Evolutionary conservation across 768 basidiomycete genomes (phyloP), one percentile per base, ranked within the genome.

Genomic region (Leccinum uliginosum): DNA sequence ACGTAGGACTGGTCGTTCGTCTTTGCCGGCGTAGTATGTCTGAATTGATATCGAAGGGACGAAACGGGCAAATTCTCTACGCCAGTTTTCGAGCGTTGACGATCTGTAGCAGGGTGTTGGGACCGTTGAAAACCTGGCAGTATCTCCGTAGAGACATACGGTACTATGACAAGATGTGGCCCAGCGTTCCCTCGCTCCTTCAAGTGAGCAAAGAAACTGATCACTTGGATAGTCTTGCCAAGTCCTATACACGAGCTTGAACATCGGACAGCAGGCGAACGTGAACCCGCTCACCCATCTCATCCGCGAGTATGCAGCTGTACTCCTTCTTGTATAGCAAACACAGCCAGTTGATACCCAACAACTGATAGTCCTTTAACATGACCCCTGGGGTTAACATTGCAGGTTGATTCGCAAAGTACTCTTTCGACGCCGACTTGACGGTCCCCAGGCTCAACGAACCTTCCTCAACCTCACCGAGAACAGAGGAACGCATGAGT

Each of bases 211-310:
- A 98, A 83, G 76, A 99, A 97, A 54, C 94, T 90, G 70, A 99
- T 99, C 54, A 99, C 97, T 75, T 99, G 97, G 38, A 96, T 90
- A 2, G 97, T 99, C 79, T 99, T 99, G 26, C 97, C 97, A 61
- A 99, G 85, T 66, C 96, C 96, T 97, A 53, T 15, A 48, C 27
- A 29, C 29, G 24, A 5, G 2, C 30, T 27, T 50, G 51, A 54
- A 53, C 21, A 57, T 32, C 44, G 32, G 17, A 54, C 6, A 50
- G 12, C 34, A 30, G 6, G 15, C 30, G 9, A 54, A 35, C 2
- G 5, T 12, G 12, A 23, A 51, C 24, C 43, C 30, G 79, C 83
- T 64, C 72, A 91, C 96, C 96, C 97, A 99, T 99, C 73, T 99
- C 97, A 72, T 99, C 97, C 2, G 97, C 97, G 44, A 99, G 81